Base-by-base conservation (phyloP, 371 early-diverging fungal species). In the Circinella umbellata region DNA sequence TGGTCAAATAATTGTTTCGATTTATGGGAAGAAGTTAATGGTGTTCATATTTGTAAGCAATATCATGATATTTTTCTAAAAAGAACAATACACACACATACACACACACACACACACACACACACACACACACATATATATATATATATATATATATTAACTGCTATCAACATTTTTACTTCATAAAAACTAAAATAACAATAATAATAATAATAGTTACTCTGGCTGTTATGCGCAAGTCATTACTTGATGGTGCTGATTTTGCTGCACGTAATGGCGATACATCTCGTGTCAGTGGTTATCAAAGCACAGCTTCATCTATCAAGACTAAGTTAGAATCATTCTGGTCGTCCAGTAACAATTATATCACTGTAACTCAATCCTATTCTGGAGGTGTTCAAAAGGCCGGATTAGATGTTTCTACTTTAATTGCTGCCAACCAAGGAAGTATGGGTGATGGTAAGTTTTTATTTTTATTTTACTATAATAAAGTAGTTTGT, bases 21-120 rank as follows among this genome's bases (percentile, higher is more conserved):
- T 60, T 77, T 92, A 4, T 87, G 85, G 86, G 95, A 94, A 72
- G 84, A 84, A 65, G 74, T 84, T 13, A 68, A 77, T 7, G 84
- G 81, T 3, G 20, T 76, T 36, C 93, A 95, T 74, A 91, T 90
- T 65, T 93, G 87, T 75, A 95, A 94, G 70, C n/a, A 42, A 3
- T 42, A 42, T 6, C 3, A 42, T 42, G 3, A 9, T 11, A 9
- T 11, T 42, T 42, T 9, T 2, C 1, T 42, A 42, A 42, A 42
- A 27, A 27, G 27, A 27, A 27, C 27, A 27, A 27, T 27, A 2
- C 27, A 27, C 27, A 27, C 27, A 27, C 27, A 27, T 2, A 27
- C 27, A 27, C 27, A 27, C 27, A 27, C 27, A 27, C 27, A 27
- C 27, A 27, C 27, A 27, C 27, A 27, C 27, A 27, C 27, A 27